These are phyloP conservation scores for Metschnikowia sp. DNA, from an alignment of 805 yeast species.

Conservation along the genomic window DNA sequence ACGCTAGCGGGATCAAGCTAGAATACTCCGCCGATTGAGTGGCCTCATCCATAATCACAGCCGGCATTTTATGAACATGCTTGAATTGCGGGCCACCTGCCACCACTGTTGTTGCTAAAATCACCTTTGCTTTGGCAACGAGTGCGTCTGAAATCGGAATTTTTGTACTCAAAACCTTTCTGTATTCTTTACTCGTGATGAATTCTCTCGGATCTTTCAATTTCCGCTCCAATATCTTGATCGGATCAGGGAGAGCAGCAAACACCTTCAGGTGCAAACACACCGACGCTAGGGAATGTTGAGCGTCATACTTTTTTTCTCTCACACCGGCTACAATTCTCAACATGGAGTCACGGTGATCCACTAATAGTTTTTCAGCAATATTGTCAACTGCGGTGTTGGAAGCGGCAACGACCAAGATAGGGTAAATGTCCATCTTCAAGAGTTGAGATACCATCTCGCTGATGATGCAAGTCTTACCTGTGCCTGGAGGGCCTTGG, in stretches of 20 bases:
- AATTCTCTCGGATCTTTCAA: not conserved
- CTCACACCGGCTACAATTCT: not conserved
- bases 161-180: constrained; percentile 4
- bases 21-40: constrained; percentile 89
- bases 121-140: constrained; percentile 62
- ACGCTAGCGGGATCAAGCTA: constrained; percentile 82
- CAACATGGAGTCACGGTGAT: constrained; percentile 74
- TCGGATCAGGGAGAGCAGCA: not conserved
- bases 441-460: constrained; percentile 76
- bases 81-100: constrained; percentile 73
- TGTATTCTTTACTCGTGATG: not conserved
- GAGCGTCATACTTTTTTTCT: not conserved
- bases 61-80: constrained; percentile 49
- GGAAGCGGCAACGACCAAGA: constrained; percentile 91
- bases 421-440: constrained; percentile 54
- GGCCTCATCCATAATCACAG: constrained; percentile 86
- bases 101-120: constrained; percentile 89
- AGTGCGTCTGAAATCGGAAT: constrained; percentile 17
- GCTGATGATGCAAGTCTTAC: constrained; percentile 90
- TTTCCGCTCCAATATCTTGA: not conserved
- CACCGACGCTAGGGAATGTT: not conserved
- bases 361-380: constrained; percentile 71
- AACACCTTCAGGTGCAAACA: constrained; percentile 2
- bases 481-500: constrained; percentile 93
- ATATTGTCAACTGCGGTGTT: constrained; percentile 93